Percentiles rank a stretch among this genome's conserved stretches.
phyloP scores from a whole-genome alignment of 108 stramenopile species.

The Chaetoceros muelleri region DNA sequence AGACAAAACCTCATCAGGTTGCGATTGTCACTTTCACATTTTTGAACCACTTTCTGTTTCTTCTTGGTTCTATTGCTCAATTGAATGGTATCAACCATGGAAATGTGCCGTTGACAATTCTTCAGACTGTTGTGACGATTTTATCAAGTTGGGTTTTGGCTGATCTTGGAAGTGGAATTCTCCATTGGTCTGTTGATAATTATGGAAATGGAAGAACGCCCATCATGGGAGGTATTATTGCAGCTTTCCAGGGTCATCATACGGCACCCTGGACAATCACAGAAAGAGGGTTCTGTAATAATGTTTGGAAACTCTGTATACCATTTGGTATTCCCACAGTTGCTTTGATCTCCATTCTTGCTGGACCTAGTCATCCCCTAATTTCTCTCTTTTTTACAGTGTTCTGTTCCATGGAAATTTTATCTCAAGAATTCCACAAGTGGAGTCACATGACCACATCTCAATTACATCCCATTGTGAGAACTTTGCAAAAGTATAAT shows the following conservation, averaged over 20 bases:
- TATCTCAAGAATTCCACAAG: constrained; percentile 87
- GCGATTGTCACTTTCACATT: constrained; percentile 48
- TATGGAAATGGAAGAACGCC: constrained; percentile 88
- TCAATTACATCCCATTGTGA: constrained; percentile 40
- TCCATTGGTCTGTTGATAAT: constrained; percentile 95
- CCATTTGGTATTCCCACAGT: constrained; percentile 65
- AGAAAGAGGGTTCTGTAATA: constrained; percentile 84
- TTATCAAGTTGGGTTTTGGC: constrained; percentile 54
- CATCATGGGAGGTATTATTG: constrained; percentile 86
- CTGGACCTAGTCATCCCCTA: constrained; percentile 34
- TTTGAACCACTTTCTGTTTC: constrained; percentile 35
- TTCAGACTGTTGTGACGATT: constrained; percentile 23
- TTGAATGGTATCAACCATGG: constrained; percentile 18
- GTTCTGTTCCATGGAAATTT: constrained; percentile 66
- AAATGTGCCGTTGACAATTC: constrained; percentile 14
- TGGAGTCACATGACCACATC: constrained; percentile 71
- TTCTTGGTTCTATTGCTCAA: constrained; percentile 17
- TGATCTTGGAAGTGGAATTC: constrained; percentile 79
- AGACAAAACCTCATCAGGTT: constrained; percentile 54
- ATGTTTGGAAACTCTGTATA: constrained; percentile 85
- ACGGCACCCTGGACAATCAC: constrained; percentile 92
- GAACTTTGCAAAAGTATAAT: constrained; percentile 49
- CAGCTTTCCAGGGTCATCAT: constrained; percentile 94
- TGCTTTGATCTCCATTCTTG: constrained; percentile 24
- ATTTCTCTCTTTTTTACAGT: constrained; percentile 46